These are phyloP conservation scores for Globisporangium sylvaticum DNA, from an alignment of 352 stramenopile species.

Conservation along the genomic window DNA sequence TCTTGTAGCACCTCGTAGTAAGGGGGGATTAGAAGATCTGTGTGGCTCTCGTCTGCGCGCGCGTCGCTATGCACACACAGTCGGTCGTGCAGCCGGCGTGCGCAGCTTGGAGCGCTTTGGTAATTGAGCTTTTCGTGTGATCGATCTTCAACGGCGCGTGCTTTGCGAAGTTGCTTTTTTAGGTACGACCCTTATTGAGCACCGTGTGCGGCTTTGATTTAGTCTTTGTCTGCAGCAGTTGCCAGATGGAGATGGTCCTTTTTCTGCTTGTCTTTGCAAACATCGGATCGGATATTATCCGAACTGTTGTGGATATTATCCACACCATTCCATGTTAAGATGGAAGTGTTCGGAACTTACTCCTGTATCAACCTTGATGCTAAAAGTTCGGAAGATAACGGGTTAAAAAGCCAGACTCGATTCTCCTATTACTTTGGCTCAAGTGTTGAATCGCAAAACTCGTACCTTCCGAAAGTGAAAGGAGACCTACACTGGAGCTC, in stretches of 20 bases:
- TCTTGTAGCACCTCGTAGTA: neutral
- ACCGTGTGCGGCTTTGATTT: neutral
- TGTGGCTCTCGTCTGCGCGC: neutral
- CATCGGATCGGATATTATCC: too few species aligned
- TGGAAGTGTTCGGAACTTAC: too few species aligned
- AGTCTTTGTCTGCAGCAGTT: neutral
- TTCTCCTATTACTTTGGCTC: too few species aligned
- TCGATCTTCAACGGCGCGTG: slow-evolving; percentile 7
- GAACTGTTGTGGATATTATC: too few species aligned
- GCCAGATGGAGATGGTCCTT: neutral
- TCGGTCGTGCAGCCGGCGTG: neutral
- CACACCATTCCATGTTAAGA: too few species aligned
- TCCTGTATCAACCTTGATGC: too few species aligned
- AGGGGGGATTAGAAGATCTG: neutral
- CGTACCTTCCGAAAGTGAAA: too few species aligned
- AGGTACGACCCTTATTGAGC: neutral
- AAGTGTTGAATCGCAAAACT: too few species aligned
- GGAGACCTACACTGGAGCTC: too few species aligned
- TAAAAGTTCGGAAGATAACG: too few species aligned
- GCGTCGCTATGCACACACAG: neutral
- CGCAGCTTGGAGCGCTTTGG: slow-evolving; percentile 2
- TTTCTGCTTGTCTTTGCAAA: neutral
- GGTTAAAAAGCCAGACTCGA: too few species aligned
- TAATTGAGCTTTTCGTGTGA: neutral
- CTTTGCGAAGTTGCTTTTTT: neutral